Evolutionary conservation across 306 rosid genomes (phyloP).

Genomic region (Potentilla sterilis): DNA sequence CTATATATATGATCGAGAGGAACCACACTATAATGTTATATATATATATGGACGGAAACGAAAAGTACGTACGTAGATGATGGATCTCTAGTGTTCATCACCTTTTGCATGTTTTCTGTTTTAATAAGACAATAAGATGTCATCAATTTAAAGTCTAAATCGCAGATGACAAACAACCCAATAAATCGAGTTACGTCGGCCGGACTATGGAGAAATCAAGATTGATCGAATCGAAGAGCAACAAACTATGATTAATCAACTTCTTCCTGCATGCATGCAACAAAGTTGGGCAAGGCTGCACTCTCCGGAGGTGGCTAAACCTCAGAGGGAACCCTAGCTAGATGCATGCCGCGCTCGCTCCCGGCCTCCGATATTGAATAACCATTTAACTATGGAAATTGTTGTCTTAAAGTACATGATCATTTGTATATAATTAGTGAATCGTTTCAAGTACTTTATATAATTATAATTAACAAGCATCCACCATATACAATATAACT

Average conservation of each 20-base stretch:
- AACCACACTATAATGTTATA: not conserved
- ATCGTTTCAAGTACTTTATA: not conserved
- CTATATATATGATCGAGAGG: not conserved
- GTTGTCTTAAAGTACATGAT: no score
- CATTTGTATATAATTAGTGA: not conserved
- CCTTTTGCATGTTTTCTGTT: not conserved
- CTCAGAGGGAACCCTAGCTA: not conserved
- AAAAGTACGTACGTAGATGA: not conserved
- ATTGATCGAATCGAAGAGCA: no score
- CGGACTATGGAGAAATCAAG: no score
- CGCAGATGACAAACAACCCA: not conserved
- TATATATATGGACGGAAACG: not conserved
- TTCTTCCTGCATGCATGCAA: no score
- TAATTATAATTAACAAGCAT: not conserved
- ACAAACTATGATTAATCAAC: no score
- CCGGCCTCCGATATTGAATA: not conserved
- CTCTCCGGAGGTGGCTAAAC: not conserved
- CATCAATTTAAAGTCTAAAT: not conserved
- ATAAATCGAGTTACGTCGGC: no score
- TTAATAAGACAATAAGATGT: not conserved
- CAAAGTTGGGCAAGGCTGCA: no score
- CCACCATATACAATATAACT: not conserved
- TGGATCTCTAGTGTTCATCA: not conserved
- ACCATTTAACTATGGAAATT: not conserved
- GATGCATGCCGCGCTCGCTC: not conserved